phyloP scores from a whole-genome alignment of 164 flowering plant species.

The Buxus sempervirens region DNA sequence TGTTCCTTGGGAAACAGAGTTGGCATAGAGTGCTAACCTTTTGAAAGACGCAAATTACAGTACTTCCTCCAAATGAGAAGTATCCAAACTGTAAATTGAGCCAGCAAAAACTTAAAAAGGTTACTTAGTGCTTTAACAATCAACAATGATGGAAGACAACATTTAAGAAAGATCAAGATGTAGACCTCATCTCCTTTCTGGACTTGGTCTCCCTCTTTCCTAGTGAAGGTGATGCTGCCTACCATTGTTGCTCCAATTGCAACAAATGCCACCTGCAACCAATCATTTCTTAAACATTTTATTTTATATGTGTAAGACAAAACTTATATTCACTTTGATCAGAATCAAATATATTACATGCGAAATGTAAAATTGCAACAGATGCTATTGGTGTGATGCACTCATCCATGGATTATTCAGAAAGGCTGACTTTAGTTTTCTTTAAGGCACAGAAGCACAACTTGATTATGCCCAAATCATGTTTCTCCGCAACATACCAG shows the following conservation, averaged over 20 bases:
- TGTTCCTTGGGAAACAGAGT: not conserved
- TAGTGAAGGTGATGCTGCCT: slow-evolving; percentile 82
- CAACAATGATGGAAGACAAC: slow-evolving; percentile 8
- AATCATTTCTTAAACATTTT: not conserved
- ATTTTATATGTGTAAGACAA: too few species aligned
- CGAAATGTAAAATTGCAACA: not conserved
- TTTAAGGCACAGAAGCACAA: too few species aligned
- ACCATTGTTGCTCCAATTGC: slow-evolving; percentile 99
- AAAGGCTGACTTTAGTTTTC: too few species aligned
- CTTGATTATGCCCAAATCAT: too few species aligned
- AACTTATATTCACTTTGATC: not conserved
- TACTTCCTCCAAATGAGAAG: slow-evolving; percentile 98
- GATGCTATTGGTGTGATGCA: not conserved
- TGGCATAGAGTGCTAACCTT: slow-evolving; percentile 53
- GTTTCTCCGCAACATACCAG: too few species aligned
- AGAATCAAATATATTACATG: not conserved
- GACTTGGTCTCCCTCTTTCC: slow-evolving; percentile 59
- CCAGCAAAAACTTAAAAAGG: not conserved
- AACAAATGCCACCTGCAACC: slow-evolving; percentile 85
- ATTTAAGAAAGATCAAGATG: not conserved
- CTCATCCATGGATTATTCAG: not conserved
- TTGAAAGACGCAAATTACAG: slow-evolving; percentile 88
- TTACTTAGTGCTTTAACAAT: not conserved
- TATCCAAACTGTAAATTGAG: slow-evolving; percentile 73
- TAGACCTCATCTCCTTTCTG: slow-evolving; percentile 93